Conservation (phyloP, 2,329 filamentous ascomycete genomes). For the Epichloe brachyelytri region DNA sequence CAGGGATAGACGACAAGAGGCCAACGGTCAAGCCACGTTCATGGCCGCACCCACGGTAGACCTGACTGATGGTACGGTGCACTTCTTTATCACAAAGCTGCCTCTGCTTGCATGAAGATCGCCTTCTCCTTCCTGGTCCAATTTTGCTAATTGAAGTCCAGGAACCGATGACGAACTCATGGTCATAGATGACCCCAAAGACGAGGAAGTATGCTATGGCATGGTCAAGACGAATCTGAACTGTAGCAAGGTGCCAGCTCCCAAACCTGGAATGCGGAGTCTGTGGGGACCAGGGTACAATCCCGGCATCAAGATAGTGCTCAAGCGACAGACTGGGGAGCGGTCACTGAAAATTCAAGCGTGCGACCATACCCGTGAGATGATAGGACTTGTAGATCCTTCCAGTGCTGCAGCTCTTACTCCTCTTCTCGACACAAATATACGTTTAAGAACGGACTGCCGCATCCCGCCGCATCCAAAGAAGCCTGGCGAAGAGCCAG, state of each 20-base stretch:
- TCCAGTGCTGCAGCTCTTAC: constrained; percentile 54
- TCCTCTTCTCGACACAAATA: constrained; percentile 56
- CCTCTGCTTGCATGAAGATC: background rate
- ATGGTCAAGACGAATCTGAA: constrained; percentile 58
- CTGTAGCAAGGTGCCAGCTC: constrained; percentile 54
- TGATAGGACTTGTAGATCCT: constrained; percentile 65
- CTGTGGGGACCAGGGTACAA: constrained; percentile 48
- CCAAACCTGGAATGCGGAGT: constrained; percentile 48
- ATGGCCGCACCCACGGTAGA: constrained; percentile 37
- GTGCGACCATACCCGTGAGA: constrained; percentile 54
- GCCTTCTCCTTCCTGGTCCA: background rate
- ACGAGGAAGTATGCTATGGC: constrained; percentile 70
- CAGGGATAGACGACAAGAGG: constrained; percentile 42
- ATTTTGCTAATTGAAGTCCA: constrained; percentile 1
- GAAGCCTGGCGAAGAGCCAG: constrained; percentile 48
- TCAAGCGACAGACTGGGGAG: constrained; percentile 47
- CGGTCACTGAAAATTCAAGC: constrained; percentile 52
- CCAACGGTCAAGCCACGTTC: constrained; percentile 14
- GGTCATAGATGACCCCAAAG: constrained; percentile 44
- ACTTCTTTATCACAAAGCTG: background rate
- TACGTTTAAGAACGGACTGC: constrained; percentile 56
- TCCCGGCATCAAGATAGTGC: constrained; percentile 61
- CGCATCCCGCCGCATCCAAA: constrained; percentile 57
- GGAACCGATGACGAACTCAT: constrained; percentile 43
- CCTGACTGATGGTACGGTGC: constrained; percentile 37